Evolutionary conservation across 1,284 basidiomycete species (phyloP).

Genomic region (Garcileccinum viscosum): DNA sequence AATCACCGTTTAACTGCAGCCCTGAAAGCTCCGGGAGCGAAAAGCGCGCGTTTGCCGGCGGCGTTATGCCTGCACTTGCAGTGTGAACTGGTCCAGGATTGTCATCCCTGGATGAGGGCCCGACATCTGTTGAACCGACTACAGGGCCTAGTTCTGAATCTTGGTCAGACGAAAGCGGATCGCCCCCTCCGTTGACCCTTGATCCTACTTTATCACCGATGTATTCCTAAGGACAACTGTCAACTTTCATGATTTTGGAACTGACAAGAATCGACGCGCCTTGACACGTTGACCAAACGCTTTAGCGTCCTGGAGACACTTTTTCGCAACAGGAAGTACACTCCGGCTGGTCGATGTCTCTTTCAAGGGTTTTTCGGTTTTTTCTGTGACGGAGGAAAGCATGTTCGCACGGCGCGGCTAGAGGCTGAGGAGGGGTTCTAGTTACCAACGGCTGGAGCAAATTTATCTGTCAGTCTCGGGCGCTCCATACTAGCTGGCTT

Average conservation of each 20-base stretch:
- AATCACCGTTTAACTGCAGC: neutral
- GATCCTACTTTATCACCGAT: slow-evolving; percentile 10
- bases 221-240: slow-evolving; percentile 9
- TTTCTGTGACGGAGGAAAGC: slow-evolving; percentile 9
- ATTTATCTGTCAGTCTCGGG: slow-evolving; percentile 25
- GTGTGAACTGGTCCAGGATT: neutral
- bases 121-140: neutral
- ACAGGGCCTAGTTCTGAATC: neutral
- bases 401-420: slow-evolving; percentile 8
- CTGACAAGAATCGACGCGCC: neutral
- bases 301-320: slow-evolving; percentile 9
- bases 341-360: slow-evolving; percentile 6
- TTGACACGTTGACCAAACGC: slow-evolving; percentile 14
- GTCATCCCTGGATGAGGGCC: neutral
- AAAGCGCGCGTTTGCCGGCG: slow-evolving; percentile 1
- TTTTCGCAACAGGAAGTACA: slow-evolving; percentile 1
- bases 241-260: neutral
- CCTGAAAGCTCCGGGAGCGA: neutral
- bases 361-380: slow-evolving; percentile 9
- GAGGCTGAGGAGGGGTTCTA: neutral
- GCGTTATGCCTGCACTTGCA: neutral
- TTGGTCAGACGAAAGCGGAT: neutral
- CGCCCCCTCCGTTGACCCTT: slow-evolving; percentile 1
- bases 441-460: neutral
- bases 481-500: slow-evolving; percentile 5